Base-by-base conservation (phyloP, 441 rosid genomes). In the Erodium moschatum region DNA sequence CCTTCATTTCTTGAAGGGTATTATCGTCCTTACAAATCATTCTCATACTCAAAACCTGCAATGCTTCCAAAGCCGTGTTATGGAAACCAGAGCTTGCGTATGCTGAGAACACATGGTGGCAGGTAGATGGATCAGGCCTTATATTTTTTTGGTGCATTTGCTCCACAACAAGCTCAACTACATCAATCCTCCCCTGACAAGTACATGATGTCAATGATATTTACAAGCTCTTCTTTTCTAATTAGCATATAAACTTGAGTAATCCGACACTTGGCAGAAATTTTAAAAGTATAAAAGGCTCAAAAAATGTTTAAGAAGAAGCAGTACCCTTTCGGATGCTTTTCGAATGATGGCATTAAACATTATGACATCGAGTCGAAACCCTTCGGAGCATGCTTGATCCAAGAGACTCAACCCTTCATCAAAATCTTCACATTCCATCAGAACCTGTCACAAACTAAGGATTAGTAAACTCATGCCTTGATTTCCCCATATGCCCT, bases 91-190 rank as follows among this genome's bases (percentile, higher is more conserved):
- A 60, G 29, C 76, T 73, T n/a, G 78, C 75, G 16, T 93, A 91
- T 56, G 84, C 74, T 31, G 69, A 21, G 78, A 85, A 89, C 62
- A 85, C 93, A 67, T 60, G 69, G 13, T 67, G 56, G 84, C 96
- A 93, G 67, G 96, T 88, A n/a, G 86, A 64, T 65, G 90, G 77
- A 68, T 91, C 92, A 29, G 97, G 97, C 78, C 68, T 81, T 62
- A 91, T 73, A 54, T 81, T 84, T 63, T 78, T 80, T 69, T 67
- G 84, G 56, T 72, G 82, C 93, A 93, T 89, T 69, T 76, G 83
- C 81, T 81, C 90, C 9, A 85, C 67, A 65, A 88, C 67, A 75
- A 77, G 83, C 80, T 93, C 97, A 16, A 85, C 77, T 73, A 87
- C 74, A 71, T 89, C 89, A 9, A 88, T 78, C 83, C 86, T 80